phyloP scores from a whole-genome alignment of 2,329 filamentous ascomycete species.

The Pseudocercospora macadamiae region DNA sequence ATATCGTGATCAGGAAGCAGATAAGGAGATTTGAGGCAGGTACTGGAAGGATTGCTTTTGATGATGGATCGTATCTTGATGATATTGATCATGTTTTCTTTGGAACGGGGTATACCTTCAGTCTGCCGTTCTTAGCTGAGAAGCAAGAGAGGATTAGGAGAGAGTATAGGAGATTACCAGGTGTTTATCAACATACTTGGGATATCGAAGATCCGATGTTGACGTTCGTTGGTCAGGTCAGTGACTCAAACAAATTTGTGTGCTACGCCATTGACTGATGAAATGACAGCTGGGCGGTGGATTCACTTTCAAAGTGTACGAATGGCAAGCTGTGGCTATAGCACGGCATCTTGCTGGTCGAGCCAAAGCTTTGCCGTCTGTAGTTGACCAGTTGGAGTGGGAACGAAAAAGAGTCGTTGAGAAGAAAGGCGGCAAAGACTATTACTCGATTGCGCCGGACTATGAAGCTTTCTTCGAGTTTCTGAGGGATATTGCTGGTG shows the following conservation, averaged over 20 bases:
- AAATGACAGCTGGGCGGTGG: not conserved
- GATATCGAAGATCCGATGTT: conserved; percentile 2
- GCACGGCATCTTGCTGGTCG: conserved; percentile 1
- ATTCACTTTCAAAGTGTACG: conserved; percentile 5
- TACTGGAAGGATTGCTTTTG: conserved; percentile 8
- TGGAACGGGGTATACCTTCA: conserved; percentile 9
- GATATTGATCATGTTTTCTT: conserved; percentile 6
- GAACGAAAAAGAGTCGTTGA: not conserved
- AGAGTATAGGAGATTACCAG: not conserved
- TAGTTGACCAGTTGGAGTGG: conserved; percentile 6
- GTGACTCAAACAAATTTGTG: not conserved
- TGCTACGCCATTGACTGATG: not conserved
- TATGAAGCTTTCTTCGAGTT: conserved; percentile 6
- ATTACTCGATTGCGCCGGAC: conserved; percentile 7
- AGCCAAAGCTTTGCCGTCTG: not conserved
- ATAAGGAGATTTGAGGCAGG: not conserved
- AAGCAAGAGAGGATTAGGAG: conserved; percentile 1
- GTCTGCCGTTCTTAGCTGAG: not conserved
- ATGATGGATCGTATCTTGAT: not conserved
- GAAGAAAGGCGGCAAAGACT: conserved; percentile 10
- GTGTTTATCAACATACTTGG: conserved; percentile 9
- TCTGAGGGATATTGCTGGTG: conserved; percentile 2
- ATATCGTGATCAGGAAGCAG: conserved; percentile 1
- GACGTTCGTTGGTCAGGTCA: conserved; percentile 5
- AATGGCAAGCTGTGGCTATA: conserved; percentile 10